These are phyloP conservation scores for Tuber indicum DNA, from an alignment of 495 filamentous ascomycete species.

Conservation along the genomic window DNA sequence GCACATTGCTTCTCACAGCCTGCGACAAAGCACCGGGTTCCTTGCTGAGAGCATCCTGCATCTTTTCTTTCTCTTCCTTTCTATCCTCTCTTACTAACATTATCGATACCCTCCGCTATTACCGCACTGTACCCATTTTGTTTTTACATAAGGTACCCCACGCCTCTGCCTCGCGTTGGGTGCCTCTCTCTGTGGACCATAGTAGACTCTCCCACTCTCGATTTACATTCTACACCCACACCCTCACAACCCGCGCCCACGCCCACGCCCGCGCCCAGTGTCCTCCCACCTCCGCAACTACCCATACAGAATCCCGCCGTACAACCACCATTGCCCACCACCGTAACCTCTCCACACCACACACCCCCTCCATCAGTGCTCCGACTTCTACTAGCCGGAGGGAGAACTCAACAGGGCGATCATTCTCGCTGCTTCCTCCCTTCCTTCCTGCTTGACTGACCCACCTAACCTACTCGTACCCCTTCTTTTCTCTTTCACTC, in stretches of 20 bases:
- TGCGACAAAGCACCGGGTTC: not conserved
- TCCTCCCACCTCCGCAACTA: conserved; percentile 4
- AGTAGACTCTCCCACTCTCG: conserved; percentile 13
- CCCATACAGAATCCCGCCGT: conserved; percentile 14
- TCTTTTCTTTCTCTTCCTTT: not conserved
- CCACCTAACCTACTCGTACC: conserved; percentile 26
- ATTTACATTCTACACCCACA: not conserved
- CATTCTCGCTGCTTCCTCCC: conserved; percentile 17
- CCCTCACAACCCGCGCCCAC: not conserved
- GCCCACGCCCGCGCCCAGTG: not conserved
- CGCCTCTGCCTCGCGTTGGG: conserved; percentile 27
- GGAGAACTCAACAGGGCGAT: conserved; percentile 35
- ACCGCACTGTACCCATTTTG: not conserved
- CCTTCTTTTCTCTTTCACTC: conserved; percentile 25
- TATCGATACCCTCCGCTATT: not conserved
- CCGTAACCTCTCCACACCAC: conserved; percentile 17
- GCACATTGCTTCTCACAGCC: not conserved
- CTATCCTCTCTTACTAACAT: not conserved
- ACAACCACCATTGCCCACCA: not conserved
- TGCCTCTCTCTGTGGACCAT: conserved; percentile 16
- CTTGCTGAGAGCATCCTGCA: not conserved
- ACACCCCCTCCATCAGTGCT: conserved; percentile 17
- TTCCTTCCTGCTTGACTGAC: conserved; percentile 26
- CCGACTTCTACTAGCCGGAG: conserved; percentile 16
- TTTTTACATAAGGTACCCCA: not conserved